Conservation (phyloP, 495 filamentous ascomycete genomes). For the Penicillium malachiteum region DNA sequence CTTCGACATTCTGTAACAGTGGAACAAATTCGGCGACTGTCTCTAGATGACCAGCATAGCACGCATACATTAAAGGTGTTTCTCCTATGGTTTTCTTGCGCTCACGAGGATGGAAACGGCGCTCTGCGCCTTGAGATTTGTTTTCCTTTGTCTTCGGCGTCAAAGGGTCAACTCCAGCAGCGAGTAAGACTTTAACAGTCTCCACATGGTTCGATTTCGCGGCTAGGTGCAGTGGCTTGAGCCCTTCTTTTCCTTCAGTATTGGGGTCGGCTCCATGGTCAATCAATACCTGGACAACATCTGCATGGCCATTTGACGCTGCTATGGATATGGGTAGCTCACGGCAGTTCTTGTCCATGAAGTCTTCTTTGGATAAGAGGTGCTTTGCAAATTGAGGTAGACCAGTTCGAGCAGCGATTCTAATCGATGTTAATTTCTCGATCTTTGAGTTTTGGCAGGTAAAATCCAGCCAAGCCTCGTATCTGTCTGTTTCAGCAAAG, state of each 20-base stretch:
- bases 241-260: background rate
- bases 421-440: background rate
- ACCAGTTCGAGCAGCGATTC: background rate
- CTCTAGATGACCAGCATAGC: background rate
- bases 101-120: background rate
- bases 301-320: background rate
- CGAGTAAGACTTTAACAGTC: background rate
- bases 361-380: background rate
- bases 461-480: background rate
- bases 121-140: background rate
- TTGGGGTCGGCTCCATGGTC: background rate
- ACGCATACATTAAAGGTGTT: constrained; percentile 1
- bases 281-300: background rate
- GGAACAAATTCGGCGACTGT: background rate
- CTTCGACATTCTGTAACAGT: background rate
- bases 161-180: constrained; percentile 1
- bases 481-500: background rate
- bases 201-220: constrained; percentile 1
- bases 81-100: background rate
- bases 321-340: background rate
- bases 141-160: background rate
- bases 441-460: background rate
- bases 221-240: background rate
- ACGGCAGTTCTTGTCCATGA: background rate
- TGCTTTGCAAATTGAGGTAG: background rate